Evolutionary conservation across 805 yeast species (phyloP).

Genomic region (Metschnikowia colocasiae): DNA sequence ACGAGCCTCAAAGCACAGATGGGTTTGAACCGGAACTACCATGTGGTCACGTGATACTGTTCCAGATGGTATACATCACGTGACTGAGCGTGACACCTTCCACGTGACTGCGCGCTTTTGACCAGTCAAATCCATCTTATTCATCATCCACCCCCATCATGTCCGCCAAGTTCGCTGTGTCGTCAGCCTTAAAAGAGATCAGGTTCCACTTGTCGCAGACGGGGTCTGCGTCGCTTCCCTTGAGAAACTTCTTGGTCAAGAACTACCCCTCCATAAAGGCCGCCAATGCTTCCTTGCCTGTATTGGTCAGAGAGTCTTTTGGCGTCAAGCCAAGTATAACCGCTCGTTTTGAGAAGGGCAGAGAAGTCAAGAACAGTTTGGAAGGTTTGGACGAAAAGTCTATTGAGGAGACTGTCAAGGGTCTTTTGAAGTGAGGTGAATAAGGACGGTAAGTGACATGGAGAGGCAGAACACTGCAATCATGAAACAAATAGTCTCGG

Average conservation of each 20-base stretch:
- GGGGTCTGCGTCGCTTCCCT: slow-evolving; percentile 65
- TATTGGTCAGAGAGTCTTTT: slow-evolving; percentile 71
- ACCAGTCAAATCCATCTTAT: slow-evolving; percentile 17
- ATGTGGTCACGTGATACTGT: not conserved
- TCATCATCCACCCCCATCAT: slow-evolving; percentile 17
- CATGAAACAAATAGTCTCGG: too few species aligned
- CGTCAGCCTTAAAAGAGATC: slow-evolving; percentile 67
- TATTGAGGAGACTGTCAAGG: slow-evolving; percentile 38
- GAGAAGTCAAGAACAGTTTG: slow-evolving; percentile 35
- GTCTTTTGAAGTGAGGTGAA: slow-evolving; percentile 31
- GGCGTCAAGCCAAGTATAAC: slow-evolving; percentile 71
- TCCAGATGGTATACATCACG: too few species aligned
- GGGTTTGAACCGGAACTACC: too few species aligned
- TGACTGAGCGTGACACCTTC: slow-evolving; percentile 2
- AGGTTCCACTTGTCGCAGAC: slow-evolving; percentile 79
- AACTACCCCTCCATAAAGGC: slow-evolving; percentile 63
- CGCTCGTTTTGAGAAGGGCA: slow-evolving; percentile 46
- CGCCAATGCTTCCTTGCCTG: slow-evolving; percentile 62
- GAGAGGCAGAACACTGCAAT: too few species aligned
- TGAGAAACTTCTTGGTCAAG: slow-evolving; percentile 60
- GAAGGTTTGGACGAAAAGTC: slow-evolving; percentile 47
- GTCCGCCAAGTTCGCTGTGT: slow-evolving; percentile 41
- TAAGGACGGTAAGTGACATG: too few species aligned
- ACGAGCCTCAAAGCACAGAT: too few species aligned
- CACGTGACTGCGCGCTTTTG: slow-evolving; percentile 12